Evolutionary conservation across 2,329 filamentous ascomycete species (phyloP), one percentile per base, ranked within the genome.

Genomic region (Colletotrichum musae): DNA sequence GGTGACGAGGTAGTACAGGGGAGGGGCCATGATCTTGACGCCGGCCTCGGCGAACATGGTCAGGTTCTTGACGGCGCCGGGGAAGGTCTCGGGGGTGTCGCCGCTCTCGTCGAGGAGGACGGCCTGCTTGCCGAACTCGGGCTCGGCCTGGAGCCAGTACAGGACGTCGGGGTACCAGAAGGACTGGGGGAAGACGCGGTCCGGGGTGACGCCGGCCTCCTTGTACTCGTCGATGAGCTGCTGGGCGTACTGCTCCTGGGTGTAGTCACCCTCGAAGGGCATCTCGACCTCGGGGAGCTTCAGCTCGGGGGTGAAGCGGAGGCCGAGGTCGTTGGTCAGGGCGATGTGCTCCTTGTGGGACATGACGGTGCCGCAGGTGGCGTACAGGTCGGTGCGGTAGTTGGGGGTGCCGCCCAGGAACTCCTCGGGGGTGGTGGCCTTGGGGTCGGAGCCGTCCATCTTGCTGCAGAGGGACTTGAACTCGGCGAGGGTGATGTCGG

Each of bases 221-320:
- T 84, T 83, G 81, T 90, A 91, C 62, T 87, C 85, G 74, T 91
- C 85, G 64, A 91, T 84, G 70, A 93, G 80, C 77, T 93, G 89
- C 79, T 91, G 89, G 0, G 88, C 88, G 75, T 88, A 93, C 74
- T 84, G 80, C 72, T 88, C 80, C 75, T 92, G 90, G 0, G 91
- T 93, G 82, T 92, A 93, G 75, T 85, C 76, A 36, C 83, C 84
- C 51, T 83, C 76, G 76, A 92, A 93, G 0, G 92, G 92, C 91
- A 93, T 93, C n/a, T 84, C 76, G n/a, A 93, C 88, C 72, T 87
- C 82, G 43, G 88, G 91, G 0, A 87, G 88, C 83, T 93, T 93
- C 39, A 92, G 84, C 79, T 93, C 91, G 5, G 89, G 87, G 0
- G 88, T 91, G 79, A 91, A 92, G 72, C 89, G 85, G 10, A 91